Evolutionary conservation across 208 protist genomes (phyloP).

Genomic region (Kentomonas sorsogonicus): DNA sequence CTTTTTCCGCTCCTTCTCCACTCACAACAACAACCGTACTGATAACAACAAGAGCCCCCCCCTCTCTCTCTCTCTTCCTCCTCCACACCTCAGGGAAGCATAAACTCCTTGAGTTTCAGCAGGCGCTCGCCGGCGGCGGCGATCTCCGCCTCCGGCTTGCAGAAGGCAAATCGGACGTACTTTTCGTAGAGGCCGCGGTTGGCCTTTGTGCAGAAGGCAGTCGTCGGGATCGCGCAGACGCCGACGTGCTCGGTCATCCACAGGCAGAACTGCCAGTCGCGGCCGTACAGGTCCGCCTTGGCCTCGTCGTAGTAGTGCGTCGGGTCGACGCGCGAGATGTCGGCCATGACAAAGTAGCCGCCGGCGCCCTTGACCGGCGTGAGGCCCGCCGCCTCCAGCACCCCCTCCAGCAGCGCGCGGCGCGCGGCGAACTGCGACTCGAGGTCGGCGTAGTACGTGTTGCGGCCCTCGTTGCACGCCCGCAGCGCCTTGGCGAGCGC

Average conservation of each 20-base stretch:
- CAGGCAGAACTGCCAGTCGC: constrained; percentile 85
- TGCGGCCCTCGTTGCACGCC: constrained; percentile 28
- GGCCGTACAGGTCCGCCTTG: constrained; percentile 31
- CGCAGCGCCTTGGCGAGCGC: constrained; percentile 65
- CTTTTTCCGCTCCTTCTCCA: too few species aligned
- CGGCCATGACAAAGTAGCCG: constrained; percentile 87
- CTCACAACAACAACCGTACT: too few species aligned
- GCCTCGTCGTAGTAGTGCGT: constrained; percentile 59
- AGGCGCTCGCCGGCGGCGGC: constrained; percentile 39
- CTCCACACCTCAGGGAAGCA: too few species aligned
- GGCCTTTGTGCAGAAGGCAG: constrained; percentile 60
- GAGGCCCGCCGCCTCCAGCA: constrained; percentile 40
- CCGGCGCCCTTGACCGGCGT: constrained; percentile 44
- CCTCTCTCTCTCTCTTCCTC: too few species aligned
- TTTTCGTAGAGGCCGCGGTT: constrained; percentile 48
- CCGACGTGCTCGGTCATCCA: constrained; percentile 85
- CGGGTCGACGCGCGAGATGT: constrained; percentile 65
- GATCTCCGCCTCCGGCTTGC: constrained; percentile 74
- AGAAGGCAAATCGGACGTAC: constrained; percentile 86
- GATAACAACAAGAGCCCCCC: too few species aligned
- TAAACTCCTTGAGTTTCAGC: constrained; percentile 38
- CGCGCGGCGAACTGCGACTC: constrained; percentile 36
- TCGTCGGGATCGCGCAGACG: constrained; percentile 82
- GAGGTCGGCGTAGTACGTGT: constrained; percentile 55
- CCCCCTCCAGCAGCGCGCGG: constrained; percentile 28